These are phyloP conservation scores for Tylopilus subfusipes DNA, from an alignment of 768 basidiomycete species.

Conservation along the genomic window DNA sequence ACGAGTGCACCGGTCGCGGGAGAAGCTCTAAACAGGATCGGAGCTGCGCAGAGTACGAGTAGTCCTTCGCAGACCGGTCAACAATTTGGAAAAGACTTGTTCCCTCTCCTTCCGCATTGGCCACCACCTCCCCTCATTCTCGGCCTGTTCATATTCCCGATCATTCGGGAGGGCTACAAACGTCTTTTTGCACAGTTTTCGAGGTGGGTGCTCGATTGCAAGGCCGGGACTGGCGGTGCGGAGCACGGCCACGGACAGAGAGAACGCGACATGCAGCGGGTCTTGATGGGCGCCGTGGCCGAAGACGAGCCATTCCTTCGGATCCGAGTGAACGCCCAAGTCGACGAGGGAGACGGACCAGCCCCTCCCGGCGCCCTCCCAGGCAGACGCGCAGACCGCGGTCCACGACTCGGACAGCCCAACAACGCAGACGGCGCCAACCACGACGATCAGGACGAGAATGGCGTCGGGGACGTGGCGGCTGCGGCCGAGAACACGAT, in stretches of 20 bases:
- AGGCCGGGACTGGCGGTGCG: conserved; percentile 7
- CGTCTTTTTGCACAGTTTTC: conserved; percentile 39
- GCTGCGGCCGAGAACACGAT: conserved; percentile 59
- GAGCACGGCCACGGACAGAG: conserved; percentile 13
- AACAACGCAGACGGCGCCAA: conserved; percentile 7
- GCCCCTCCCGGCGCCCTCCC: conserved; percentile 13
- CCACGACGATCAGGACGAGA: conserved; percentile 8
- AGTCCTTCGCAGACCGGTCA: not conserved
- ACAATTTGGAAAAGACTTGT: conserved; percentile 13
- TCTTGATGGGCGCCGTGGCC: conserved; percentile 19
- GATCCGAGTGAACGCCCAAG: conserved; percentile 32
- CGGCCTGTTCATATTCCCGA: conserved; percentile 49
- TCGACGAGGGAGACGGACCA: conserved; percentile 27
- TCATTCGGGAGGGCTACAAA: conserved; percentile 45
- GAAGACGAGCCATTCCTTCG: conserved; percentile 32
- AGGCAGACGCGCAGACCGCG: conserved; percentile 10
- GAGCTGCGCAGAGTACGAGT: not conserved
- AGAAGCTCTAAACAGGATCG: not conserved
- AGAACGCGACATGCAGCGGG: conserved; percentile 21
- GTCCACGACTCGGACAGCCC: conserved; percentile 11
- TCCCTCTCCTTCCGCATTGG: conserved; percentile 40
- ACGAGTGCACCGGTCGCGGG: conserved; percentile 26
- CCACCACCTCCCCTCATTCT: conserved; percentile 60
- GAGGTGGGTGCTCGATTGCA: conserved; percentile 41
- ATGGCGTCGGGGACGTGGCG: conserved; percentile 32